Evolutionary conservation across 352 stramenopile genomes (phyloP).

Genomic region (Globisporangium heterothallicum): DNA sequence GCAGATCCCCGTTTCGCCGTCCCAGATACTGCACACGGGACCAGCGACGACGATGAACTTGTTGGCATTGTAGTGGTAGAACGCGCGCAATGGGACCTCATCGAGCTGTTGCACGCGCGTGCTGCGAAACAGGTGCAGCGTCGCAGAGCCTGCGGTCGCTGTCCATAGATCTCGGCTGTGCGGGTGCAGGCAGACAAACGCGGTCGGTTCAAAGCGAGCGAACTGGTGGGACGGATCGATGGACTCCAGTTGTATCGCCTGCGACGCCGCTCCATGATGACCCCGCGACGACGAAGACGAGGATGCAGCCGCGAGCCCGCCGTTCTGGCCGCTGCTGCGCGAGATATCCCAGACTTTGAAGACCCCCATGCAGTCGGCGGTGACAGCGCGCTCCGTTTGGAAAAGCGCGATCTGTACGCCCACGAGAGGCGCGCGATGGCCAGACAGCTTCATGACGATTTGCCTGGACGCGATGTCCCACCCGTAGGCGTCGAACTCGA

Average conservation of each 20-base stretch:
- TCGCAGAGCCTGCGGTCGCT: slow-evolving; percentile 36
- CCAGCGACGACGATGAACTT: slow-evolving; percentile 60
- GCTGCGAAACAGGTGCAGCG: slow-evolving; percentile 51
- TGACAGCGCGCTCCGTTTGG: slow-evolving; percentile 80
- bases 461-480: slow-evolving; percentile 83
- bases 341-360: slow-evolving; percentile 87
- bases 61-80: slow-evolving; percentile 68
- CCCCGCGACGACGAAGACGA: background rate
- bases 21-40: slow-evolving; percentile 65
- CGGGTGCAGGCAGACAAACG: slow-evolving; percentile 53
- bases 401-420: slow-evolving; percentile 65
- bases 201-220: slow-evolving; percentile 41
- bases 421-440: slow-evolving; percentile 72
- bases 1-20: slow-evolving; percentile 48
- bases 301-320: background rate
- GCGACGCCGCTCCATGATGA: slow-evolving; percentile 20
- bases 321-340: slow-evolving; percentile 24
- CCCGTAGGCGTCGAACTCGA: slow-evolving; percentile 77
- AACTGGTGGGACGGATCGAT: slow-evolving; percentile 53
- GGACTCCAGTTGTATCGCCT: slow-evolving; percentile 62
- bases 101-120: slow-evolving; percentile 60
- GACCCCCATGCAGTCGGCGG: slow-evolving; percentile 55
- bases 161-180: slow-evolving; percentile 59
- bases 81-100: slow-evolving; percentile 60
- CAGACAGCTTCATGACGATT: slow-evolving; percentile 53